A percentile compares a stretch with the other conserved stretches of the same genome.
These are phyloP conservation scores for Diaporthe nobilis DNA, from an alignment of 2,329 filamentous ascomycete genomes.

Conservation along the genomic window DNA sequence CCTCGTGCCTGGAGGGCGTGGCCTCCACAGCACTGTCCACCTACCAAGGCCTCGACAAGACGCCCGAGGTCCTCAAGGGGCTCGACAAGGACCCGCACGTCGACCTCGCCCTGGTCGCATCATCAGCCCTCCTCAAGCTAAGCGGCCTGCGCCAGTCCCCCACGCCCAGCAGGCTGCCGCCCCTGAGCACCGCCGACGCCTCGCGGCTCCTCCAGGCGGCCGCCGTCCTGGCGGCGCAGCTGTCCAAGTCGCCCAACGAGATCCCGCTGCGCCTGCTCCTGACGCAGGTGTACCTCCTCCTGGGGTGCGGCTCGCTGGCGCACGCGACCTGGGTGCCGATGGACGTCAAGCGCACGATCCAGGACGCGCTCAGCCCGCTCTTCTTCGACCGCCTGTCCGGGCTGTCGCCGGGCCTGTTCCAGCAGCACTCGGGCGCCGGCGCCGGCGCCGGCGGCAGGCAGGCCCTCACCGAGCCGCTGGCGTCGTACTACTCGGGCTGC, in stretches of 20 bases:
- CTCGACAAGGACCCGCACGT: conserved; percentile 52
- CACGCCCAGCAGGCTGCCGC: conserved; percentile 35
- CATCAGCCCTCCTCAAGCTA: conserved; percentile 50
- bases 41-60: conserved; percentile 45
- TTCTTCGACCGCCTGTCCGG: conserved; percentile 70
- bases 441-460: conserved; percentile 38
- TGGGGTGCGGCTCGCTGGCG: conserved; percentile 64
- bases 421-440: conserved; percentile 48
- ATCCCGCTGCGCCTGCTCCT: conserved; percentile 64
- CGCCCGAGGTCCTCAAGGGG: conserved; percentile 41
- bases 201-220: conserved; percentile 62
- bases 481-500: conserved; percentile 61
- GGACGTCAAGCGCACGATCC: conserved; percentile 69
- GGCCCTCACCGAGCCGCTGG: conserved; percentile 58
- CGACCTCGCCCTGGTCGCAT: conserved; percentile 52
- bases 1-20: conserved; percentile 44
- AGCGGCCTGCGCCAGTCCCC: conserved; percentile 45
- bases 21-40: conserved; percentile 43
- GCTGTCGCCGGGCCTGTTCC: conserved; percentile 61
- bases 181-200: conserved; percentile 46
- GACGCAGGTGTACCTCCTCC: conserved; percentile 64
- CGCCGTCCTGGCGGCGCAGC: conserved; percentile 64
- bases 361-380: conserved; percentile 68
- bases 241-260: conserved; percentile 60
- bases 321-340: conserved; percentile 64